Base-by-base conservation (phyloP, 148 eudicot species). In the Cornus florida region DNA sequence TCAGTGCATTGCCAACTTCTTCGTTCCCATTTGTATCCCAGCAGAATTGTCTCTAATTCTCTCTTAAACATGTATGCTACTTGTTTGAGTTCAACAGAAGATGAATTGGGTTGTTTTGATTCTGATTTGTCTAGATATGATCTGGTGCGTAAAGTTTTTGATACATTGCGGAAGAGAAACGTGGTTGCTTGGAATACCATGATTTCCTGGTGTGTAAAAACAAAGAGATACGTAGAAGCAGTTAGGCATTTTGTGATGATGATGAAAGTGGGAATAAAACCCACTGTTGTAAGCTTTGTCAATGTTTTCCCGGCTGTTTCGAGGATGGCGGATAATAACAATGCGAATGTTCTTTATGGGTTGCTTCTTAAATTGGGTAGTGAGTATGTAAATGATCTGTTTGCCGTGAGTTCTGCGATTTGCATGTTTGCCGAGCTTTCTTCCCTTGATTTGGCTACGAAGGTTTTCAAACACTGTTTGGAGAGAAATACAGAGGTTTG, bases 401-500 rank as follows among this genome's bases (percentile, higher is more conserved):
- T 87, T 82, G 91, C 84, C 2, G 90, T 93, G 78, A 95, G 98
- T 78, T 91, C 96, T 0, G 89, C 93, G 0, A 89, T 93, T 80
- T 86, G 88, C 74, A 91, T 95, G 94, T 95, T 82, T 88, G 86
- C 93, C 4, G 93, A 93, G 71, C 86, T 93, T 87, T 92, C 94
- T 16, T 86, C 73, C 81, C 73, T 90, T 56, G 86, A 87, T 66
- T 69, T 75, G 62, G 93, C 96, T 70, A 88, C 89, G 57, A 90
- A 78, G 79, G 68, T 92, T n/a, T 95, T 95, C 71, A 90, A 92
- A 65, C 80, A 69, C 46, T 81, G 96, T 82, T 82, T 80, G 82
- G 88, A 86, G 46, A 95, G 87, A 87, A 95, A 92, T 87, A 88
- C 89, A 19, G 95, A 94, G 89, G 87, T 94, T 79, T 95, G 97